Conservation (phyloP, 306 rosid species). For the Vigna trinervia region DNA sequence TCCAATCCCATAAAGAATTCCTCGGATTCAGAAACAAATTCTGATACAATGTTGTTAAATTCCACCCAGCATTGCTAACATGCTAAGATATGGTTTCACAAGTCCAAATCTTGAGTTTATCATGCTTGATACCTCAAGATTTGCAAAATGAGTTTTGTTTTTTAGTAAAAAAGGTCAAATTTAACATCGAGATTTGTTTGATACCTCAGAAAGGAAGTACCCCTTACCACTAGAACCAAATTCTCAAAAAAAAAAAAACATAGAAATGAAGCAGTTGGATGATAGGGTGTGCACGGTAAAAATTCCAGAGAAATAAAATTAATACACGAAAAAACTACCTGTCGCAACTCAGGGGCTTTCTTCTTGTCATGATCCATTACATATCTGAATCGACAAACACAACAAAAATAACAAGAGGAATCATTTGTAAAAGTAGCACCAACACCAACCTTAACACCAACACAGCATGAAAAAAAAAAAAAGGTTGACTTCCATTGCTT, state of each 20-base stretch:
- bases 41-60: neutral
- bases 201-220: neutral
- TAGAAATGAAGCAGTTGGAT: conserved; percentile 20
- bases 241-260: neutral
- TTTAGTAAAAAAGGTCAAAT: too few relatives aligned
- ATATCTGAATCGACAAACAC: conserved; percentile 61
- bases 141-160: too few relatives aligned
- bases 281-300: neutral
- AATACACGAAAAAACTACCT: conserved; percentile 54
- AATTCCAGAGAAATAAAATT: neutral
- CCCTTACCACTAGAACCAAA: neutral
- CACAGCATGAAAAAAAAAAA: neutral
- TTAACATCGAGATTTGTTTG: too few relatives aligned
- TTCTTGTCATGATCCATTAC: conserved; percentile 86
- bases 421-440: neutral
- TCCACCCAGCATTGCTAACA: neutral
- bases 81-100: neutral
- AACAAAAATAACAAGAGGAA: conserved; percentile 9
- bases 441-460: neutral
- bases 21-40: neutral
- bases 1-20: neutral
- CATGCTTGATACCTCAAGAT: too few relatives aligned
- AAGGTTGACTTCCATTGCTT: conserved; percentile 24
- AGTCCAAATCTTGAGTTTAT: neutral
- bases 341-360: conserved; percentile 88